Evolutionary conservation across 2,329 filamentous ascomycete genomes (phyloP).

Genomic region (Graphilbum fragrans): DNA sequence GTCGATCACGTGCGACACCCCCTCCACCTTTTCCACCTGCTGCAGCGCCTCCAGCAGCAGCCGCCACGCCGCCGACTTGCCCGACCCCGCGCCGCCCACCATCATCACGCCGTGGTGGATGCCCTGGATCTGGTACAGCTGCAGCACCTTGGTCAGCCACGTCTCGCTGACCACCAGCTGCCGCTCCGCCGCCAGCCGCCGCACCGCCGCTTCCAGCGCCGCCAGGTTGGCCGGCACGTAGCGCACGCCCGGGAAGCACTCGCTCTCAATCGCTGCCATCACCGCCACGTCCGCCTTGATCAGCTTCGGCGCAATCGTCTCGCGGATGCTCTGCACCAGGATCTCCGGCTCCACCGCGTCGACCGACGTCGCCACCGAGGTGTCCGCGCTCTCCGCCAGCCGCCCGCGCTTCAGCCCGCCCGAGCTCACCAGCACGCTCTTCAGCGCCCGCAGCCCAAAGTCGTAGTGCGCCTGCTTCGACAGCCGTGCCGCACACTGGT

Average conservation of each 20-base stretch:
- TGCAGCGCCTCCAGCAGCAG: slow-evolving; percentile 84
- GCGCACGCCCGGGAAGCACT: slow-evolving; percentile 83
- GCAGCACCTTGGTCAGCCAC: slow-evolving; percentile 96
- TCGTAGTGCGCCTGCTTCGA: slow-evolving; percentile 99
- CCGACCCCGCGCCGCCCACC: slow-evolving; percentile 95
- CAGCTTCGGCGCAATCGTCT: slow-evolving; percentile 95
- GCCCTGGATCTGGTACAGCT: slow-evolving; percentile 94
- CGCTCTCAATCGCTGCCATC: slow-evolving; percentile 70
- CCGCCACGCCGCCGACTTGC: slow-evolving; percentile 93
- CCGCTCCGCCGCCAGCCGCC: slow-evolving; percentile 68
- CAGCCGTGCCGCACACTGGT: slow-evolving; percentile 66
- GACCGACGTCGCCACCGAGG: background rate
- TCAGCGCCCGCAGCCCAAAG: slow-evolving; percentile 92
- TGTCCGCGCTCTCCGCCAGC: slow-evolving; percentile 28
- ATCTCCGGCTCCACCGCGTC: slow-evolving; percentile 87
- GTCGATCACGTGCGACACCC: slow-evolving; percentile 94
- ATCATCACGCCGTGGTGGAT: slow-evolving; percentile 99
- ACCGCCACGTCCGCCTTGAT: slow-evolving; percentile 85
- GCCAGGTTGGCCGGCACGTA: slow-evolving; percentile 85
- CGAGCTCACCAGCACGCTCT: slow-evolving; percentile 97
- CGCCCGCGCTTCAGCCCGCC: slow-evolving; percentile 86
- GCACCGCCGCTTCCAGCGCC: slow-evolving; percentile 69
- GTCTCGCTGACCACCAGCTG: slow-evolving; percentile 83
- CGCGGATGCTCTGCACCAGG: slow-evolving; percentile 93
- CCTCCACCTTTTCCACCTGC: slow-evolving; percentile 80